Evolutionary conservation across 2,329 filamentous ascomycete genomes (phyloP).

Genomic region (Exophiala oligosperma): DNA sequence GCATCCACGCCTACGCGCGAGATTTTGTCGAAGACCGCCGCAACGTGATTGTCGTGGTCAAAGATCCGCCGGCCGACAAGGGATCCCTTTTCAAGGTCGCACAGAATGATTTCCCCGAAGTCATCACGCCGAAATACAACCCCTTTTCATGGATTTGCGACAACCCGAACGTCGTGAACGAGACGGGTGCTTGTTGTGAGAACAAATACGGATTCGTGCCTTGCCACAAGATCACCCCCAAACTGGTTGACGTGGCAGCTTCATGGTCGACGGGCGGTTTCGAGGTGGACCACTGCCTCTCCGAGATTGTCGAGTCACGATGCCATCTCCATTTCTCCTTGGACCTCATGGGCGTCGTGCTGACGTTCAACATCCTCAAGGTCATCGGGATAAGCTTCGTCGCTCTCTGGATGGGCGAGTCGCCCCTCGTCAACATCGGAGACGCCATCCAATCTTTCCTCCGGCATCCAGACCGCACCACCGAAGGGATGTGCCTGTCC

Average conservation of each 20-base stretch:
- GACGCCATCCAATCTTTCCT: conserved; percentile 42
- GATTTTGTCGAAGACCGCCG: conserved; percentile 26
- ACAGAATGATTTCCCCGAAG: conserved; percentile 22
- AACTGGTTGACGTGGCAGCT: conserved; percentile 17
- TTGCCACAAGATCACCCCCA: conserved; percentile 21
- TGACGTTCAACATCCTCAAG: conserved; percentile 28
- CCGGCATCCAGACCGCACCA: conserved; percentile 33
- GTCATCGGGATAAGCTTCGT: conserved; percentile 23
- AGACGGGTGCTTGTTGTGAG: conserved; percentile 19
- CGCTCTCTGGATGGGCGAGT: conserved; percentile 14
- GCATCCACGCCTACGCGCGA: conserved; percentile 24
- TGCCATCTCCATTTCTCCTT: conserved; percentile 28
- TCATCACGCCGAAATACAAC: conserved; percentile 21
- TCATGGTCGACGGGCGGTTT: conserved; percentile 20
- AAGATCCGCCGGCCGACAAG: conserved; percentile 15
- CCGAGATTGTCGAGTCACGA: conserved; percentile 20
- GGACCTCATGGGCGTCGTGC: conserved; percentile 27
- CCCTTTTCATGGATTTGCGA: conserved; percentile 28
- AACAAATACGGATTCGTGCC: conserved; percentile 20
- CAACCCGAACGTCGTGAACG: conserved; percentile 17
- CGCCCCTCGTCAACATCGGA: conserved; percentile 36
- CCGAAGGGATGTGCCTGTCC: conserved; percentile 30
- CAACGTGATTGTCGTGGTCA: conserved; percentile 26
- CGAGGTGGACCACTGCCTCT: conserved; percentile 27
- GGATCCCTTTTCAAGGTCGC: conserved; percentile 20